Conservation (phyloP, 23 red algal genomes). For the Cyanidiococcus yangmingshanensis region DNA sequence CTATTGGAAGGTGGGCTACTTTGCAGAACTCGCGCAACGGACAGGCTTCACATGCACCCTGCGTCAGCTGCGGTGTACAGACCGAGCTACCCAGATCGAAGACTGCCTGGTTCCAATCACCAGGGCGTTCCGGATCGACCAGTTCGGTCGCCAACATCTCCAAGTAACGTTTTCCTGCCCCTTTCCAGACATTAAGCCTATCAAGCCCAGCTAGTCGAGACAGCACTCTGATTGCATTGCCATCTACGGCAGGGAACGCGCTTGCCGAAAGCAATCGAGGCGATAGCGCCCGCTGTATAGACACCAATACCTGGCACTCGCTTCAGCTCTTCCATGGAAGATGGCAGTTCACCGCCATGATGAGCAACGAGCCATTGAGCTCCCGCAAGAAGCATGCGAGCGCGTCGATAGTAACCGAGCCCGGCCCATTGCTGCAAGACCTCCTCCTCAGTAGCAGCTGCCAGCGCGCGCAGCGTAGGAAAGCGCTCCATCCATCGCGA, state of each 20-base stretch:
- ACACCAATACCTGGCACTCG: conserved; percentile 54
- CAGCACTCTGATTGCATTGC: conserved; percentile 75
- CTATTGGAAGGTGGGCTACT: conserved; percentile 24
- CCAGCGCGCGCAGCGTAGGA: conserved; percentile 46
- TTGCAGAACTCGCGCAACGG: conserved; percentile 52
- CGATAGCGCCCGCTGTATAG: conserved; percentile 85
- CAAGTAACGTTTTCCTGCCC: neutral
- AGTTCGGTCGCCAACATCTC: conserved; percentile 25
- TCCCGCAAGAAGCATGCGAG: conserved; percentile 50
- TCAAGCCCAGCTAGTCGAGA: conserved; percentile 35
- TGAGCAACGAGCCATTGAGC: conserved; percentile 44
- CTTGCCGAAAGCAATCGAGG: conserved; percentile 77
- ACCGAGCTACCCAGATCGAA: conserved; percentile 83
- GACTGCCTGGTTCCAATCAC: conserved; percentile 82
- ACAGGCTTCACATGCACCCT: conserved; percentile 34
- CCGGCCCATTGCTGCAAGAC: conserved; percentile 85
- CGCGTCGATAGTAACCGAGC: conserved; percentile 87
- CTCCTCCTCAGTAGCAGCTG: conserved; percentile 39
- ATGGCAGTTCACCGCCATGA: conserved; percentile 38
- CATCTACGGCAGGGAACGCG: conserved; percentile 59
- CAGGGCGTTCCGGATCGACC: conserved; percentile 32
- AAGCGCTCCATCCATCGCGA: conserved; percentile 60
- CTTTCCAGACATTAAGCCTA: neutral
- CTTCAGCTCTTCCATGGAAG: conserved; percentile 22
- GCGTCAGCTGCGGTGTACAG: conserved; percentile 57